Base-by-base conservation (phyloP, 768 basidiomycete species). In the Astraeus odoratus region DNA sequence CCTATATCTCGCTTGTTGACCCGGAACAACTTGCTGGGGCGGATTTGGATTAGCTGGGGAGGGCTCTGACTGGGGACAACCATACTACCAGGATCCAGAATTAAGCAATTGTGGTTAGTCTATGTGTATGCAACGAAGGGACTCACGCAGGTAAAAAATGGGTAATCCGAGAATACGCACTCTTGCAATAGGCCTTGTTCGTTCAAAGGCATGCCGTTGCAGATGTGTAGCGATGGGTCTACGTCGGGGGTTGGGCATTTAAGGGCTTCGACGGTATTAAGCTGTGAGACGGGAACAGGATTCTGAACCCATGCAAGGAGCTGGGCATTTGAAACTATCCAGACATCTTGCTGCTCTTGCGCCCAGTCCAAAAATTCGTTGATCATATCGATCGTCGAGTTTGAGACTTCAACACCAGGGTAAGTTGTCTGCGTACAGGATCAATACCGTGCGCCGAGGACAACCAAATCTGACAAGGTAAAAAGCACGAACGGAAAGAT, bases 291-390 rank as follows among this genome's bases (percentile, higher is more conserved):
- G 0, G 83, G 76, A 4, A 77, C 75, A 9, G 87, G 87, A 64
- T 87, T 74, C 52, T 66, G 68, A 23, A 87, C 77, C 86, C 86
- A 90, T 25, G 71, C 78, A 19, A 89, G 75, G 6, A 89, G 73
- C 61, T 87, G 83, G 47, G 74, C 73, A 50, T 70, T 80, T 1
- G 80, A 80, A 8, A 88, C 81, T 46, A 88, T 82, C 83, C 83
- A 84, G 0, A 83, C 83, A 59, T 87, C 73, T 39, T 71, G 48
- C 57, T 83, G 80, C 51, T 72, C 51, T 56, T 90, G 87, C 0
- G 80, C 85, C 86, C 86, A 90, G 60, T 89, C 86, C 27, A 89
- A 67, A 69, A 86, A 89, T 16, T 71, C 56, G 55, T 89, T 88
- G 59, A 90, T 77, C 85, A 87, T 87, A 23, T 70, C 56, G 54